Evolutionary conservation across 139 green algal species (phyloP).

Genomic region (Trebouxia sp.): DNA sequence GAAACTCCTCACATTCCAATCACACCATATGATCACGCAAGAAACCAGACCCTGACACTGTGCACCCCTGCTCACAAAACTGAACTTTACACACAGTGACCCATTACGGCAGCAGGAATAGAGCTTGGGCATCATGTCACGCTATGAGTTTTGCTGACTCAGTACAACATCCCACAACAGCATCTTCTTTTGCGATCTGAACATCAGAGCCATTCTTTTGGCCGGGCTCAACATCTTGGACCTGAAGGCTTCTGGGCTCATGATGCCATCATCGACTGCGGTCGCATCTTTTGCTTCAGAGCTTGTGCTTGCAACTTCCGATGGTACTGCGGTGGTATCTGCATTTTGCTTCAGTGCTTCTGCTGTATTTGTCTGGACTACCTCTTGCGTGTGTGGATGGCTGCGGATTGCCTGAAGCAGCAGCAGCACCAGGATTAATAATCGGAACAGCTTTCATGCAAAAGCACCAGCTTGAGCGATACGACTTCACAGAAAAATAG

Average conservation of each 20-base stretch:
- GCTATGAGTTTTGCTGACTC: background rate
- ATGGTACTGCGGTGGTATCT: background rate
- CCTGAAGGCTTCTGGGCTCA: background rate
- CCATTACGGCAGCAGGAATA: too few relatives aligned
- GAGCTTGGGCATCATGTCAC: too few relatives aligned
- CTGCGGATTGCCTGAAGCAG: background rate
- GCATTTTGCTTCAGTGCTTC: background rate
- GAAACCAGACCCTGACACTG: too few relatives aligned
- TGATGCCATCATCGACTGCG: background rate
- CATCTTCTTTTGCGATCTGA: constrained; percentile 24
- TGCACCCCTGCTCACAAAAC: background rate
- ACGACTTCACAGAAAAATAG: too few relatives aligned
- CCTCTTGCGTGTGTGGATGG: background rate
- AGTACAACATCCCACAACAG: constrained; percentile 21
- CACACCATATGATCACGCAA: too few relatives aligned
- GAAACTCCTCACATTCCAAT: too few relatives aligned
- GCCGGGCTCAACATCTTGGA: background rate
- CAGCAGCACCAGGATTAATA: too few relatives aligned
- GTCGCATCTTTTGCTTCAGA: background rate
- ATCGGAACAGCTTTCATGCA: background rate
- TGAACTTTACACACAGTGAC: too few relatives aligned
- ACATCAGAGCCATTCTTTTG: background rate
- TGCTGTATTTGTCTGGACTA: background rate
- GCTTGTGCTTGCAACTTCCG: background rate
- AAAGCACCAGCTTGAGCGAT: too few relatives aligned